phyloP scores from a whole-genome alignment of 306 rosid genomes.

The Cicer cuneatum region DNA sequence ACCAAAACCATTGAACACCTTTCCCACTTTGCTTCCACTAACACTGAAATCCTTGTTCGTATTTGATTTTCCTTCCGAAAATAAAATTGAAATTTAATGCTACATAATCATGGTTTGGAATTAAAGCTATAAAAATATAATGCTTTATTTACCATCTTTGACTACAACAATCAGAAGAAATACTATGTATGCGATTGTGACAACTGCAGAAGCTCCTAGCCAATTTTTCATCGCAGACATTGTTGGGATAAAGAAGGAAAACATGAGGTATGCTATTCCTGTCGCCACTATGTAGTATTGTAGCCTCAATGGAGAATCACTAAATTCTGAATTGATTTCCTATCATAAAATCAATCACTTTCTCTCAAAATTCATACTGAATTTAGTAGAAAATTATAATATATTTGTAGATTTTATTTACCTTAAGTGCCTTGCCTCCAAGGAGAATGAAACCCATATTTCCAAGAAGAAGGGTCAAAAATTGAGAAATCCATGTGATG shows the following conservation, averaged over 20 bases:
- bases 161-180: constrained; percentile 39
- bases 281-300: constrained; percentile 59
- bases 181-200: constrained; percentile 54
- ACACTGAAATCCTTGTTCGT: constrained; percentile 40
- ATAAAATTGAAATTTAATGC: not conserved
- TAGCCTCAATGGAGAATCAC: constrained; percentile 58
- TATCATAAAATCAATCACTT: constrained; percentile 25
- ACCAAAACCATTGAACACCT: constrained; percentile 53
- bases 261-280: constrained; percentile 54
- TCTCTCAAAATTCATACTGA: not conserved
- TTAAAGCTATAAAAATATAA: not conserved
- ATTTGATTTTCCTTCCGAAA: constrained; percentile 54
- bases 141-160: constrained; percentile 52
- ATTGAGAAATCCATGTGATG: constrained; percentile 62
- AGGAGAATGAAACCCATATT: constrained; percentile 69
- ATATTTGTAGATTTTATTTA: not conserved
- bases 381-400: not conserved
- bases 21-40: constrained; percentile 49
- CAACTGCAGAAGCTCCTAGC: constrained; percentile 50
- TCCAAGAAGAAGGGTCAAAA: constrained; percentile 57
- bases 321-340: constrained; percentile 60
- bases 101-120: not conserved
- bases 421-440: constrained; percentile 70
- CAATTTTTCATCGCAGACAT: constrained; percentile 62
- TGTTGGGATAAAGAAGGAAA: constrained; percentile 60